Evolutionary conservation across 768 basidiomycete species (phyloP).

Genomic region (Lanmaoa rubissima): DNA sequence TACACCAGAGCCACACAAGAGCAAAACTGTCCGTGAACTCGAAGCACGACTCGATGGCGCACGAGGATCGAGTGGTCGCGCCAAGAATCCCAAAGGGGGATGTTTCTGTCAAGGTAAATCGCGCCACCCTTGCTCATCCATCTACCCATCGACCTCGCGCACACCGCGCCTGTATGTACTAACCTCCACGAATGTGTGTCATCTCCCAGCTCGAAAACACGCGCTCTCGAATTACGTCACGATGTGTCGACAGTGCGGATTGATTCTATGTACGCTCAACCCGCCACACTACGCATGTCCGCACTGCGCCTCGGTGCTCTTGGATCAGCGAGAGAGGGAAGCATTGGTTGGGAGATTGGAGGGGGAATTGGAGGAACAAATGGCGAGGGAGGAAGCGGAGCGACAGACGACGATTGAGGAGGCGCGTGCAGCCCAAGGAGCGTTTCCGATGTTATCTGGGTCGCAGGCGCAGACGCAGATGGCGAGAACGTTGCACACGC

Average conservation of each 20-base stretch:
- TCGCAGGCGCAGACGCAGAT: slow-evolving; percentile 5
- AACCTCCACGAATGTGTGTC: neutral
- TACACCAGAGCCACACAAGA: slow-evolving; percentile 40
- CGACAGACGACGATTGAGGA: slow-evolving; percentile 46
- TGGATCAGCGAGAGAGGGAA: slow-evolving; percentile 33
- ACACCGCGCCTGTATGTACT: neutral
- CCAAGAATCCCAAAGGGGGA: slow-evolving; percentile 58
- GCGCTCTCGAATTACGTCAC: slow-evolving; percentile 54
- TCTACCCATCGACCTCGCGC: neutral
- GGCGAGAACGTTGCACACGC: slow-evolving; percentile 11
- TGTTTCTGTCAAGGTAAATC: slow-evolving; percentile 67
- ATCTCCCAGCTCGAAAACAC: slow-evolving; percentile 51
- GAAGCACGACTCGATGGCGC: slow-evolving; percentile 47
- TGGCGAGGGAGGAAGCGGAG: slow-evolving; percentile 48
- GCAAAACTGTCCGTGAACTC: slow-evolving; percentile 45
- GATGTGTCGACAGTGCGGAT: slow-evolving; percentile 56
- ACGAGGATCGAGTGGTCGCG: slow-evolving; percentile 30
- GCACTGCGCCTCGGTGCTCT: slow-evolving; percentile 43
- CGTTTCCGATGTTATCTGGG: slow-evolving; percentile 54
- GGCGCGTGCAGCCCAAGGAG: slow-evolving; percentile 51
- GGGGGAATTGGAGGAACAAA: slow-evolving; percentile 40
- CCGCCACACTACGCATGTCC: slow-evolving; percentile 55
- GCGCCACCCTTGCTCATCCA: neutral
- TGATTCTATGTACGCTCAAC: slow-evolving; percentile 62
- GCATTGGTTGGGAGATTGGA: slow-evolving; percentile 45